Evolutionary conservation across 805 yeast species (phyloP).

Genomic region (Tetrapisispora fleetii): DNA sequence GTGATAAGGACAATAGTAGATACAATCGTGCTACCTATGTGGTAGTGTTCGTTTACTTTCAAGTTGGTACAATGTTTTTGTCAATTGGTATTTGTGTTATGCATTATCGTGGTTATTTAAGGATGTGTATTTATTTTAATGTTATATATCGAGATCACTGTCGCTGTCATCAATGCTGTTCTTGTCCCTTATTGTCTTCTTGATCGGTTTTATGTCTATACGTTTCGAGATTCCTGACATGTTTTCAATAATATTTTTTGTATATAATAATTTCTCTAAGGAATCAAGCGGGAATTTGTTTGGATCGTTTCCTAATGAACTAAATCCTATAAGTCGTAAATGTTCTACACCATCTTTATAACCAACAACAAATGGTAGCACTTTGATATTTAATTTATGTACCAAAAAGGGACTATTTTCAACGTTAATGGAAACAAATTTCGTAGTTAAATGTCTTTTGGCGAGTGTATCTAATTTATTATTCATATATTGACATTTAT

Average conservation of each 20-base stretch:
- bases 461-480: conserved; percentile 38
- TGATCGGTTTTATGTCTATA: neutral
- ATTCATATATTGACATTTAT: conserved; percentile 53
- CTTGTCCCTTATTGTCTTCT: neutral
- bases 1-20: too few relatives aligned
- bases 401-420: conserved; percentile 64
- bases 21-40: too few relatives aligned
- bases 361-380: conserved; percentile 60
- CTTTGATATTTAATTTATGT: conserved; percentile 49
- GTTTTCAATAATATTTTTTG: conserved; percentile 1
- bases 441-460: conserved; percentile 45
- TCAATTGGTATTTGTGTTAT: too few relatives aligned
- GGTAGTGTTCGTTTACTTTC: too few relatives aligned
- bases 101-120: neutral
- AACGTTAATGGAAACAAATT: conserved; percentile 48
- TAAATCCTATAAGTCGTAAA: conserved; percentile 59
- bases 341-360: conserved; percentile 52
- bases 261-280: conserved; percentile 36
- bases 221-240: conserved; percentile 3
- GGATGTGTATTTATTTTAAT: too few relatives aligned
- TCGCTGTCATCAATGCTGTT: conserved; percentile 1
- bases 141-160: conserved; percentile 7
- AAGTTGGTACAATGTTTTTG: too few relatives aligned
- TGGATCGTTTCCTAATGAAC: conserved; percentile 39
- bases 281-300: conserved; percentile 38